These are phyloP conservation scores for Pisolithus marmoratus DNA, from an alignment of 768 basidiomycete genomes.

Conservation along the genomic window DNA sequence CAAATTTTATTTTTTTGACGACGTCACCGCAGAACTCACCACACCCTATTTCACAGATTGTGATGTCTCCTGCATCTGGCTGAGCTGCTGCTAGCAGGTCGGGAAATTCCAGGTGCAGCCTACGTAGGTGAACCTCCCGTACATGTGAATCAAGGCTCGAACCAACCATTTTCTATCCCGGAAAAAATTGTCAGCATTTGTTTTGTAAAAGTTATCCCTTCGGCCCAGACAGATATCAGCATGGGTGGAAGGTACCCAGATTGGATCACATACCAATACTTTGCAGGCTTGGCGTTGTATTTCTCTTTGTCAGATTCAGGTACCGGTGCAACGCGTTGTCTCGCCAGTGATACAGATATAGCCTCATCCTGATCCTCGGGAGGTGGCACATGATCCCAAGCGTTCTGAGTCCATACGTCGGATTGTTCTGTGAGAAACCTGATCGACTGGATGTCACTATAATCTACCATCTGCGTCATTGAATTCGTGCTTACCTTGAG, in stretches of 20 bases:
- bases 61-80: constrained; percentile 66
- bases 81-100: constrained; percentile 71
- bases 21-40: constrained; percentile 40
- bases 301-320: constrained; percentile 62
- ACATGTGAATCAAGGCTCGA: not conserved
- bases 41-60: constrained; percentile 87
- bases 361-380: constrained; percentile 74
- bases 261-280: constrained; percentile 50
- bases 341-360: constrained; percentile 62
- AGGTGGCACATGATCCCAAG: constrained; percentile 87
- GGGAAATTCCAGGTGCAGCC: constrained; percentile 93
- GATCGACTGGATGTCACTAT: constrained; percentile 4
- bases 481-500: constrained; percentile 42
- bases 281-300: constrained; percentile 69
- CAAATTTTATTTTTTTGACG: not conserved
- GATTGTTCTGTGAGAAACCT: constrained; percentile 66
- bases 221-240: constrained; percentile 19
- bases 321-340: constrained; percentile 71
- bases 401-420: constrained; percentile 84
- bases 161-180: constrained; percentile 83
- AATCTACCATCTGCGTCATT: not conserved
- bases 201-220: constrained; percentile 94
- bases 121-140: constrained; percentile 22
- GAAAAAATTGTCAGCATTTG: constrained; percentile 86
- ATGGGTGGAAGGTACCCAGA: constrained; percentile 25